These are phyloP conservation scores for Colletotrichum tabaci DNA, from an alignment of 2,329 filamentous ascomycete genomes.

Conservation along the genomic window DNA sequence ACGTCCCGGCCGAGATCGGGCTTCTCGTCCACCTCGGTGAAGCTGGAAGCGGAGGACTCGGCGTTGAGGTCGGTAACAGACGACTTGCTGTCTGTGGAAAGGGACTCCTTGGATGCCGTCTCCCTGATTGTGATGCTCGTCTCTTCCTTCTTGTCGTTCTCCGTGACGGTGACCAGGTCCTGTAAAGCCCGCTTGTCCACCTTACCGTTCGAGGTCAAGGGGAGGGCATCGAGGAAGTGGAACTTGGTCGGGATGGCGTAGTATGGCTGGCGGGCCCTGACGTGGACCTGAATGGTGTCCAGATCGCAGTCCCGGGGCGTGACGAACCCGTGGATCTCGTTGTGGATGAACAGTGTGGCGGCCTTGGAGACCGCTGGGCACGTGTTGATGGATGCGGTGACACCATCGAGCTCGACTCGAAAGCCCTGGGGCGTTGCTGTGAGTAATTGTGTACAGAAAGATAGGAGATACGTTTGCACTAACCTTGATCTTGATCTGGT, in stretches of 20 bases:
- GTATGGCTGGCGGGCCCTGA: conserved; percentile 64
- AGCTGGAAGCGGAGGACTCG: conserved; percentile 33
- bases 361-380: conserved; percentile 63
- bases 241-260: conserved; percentile 67
- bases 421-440: conserved; percentile 58
- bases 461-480: background rate
- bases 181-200: conserved; percentile 66
- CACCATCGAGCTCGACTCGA: conserved; percentile 72
- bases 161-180: conserved; percentile 47
- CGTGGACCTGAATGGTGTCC: conserved; percentile 54
- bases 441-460: background rate
- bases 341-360: conserved; percentile 62
- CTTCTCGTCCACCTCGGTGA: conserved; percentile 37
- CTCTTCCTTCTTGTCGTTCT: conserved; percentile 5
- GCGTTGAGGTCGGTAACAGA: conserved; percentile 12
- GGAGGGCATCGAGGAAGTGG: conserved; percentile 60
- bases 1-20: conserved; percentile 46
- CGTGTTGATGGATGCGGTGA: conserved; percentile 64
- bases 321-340: conserved; percentile 66
- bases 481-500: conserved; percentile 69
- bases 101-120: conserved; percentile 21
- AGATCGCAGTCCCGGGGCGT: conserved; percentile 48
- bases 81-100: conserved; percentile 10
- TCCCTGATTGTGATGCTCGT: conserved; percentile 15
- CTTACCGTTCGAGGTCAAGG: conserved; percentile 70